Conservation (phyloP, 1,284 basidiomycete species). For the Apiotrichum brassicae region DNA sequence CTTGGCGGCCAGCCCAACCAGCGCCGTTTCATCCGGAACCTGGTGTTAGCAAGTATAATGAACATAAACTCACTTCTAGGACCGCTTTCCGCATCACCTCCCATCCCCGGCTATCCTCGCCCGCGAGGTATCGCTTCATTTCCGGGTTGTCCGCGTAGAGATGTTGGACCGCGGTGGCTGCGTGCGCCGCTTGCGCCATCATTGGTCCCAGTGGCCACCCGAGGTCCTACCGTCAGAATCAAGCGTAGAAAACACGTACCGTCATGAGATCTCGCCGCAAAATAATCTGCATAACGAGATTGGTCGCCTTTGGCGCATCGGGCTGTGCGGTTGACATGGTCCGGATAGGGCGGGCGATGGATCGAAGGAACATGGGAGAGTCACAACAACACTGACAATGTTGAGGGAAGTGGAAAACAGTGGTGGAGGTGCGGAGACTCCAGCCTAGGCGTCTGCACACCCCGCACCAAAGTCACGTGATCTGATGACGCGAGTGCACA, state of each 20-base stretch:
- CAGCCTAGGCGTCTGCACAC: too few species aligned
- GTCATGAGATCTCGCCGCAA: constrained; percentile 40
- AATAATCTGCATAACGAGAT: constrained; percentile 47
- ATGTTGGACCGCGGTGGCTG: constrained; percentile 47
- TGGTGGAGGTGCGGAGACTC: too few species aligned
- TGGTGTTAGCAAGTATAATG: constrained; percentile 14
- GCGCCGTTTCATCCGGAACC: constrained; percentile 33
- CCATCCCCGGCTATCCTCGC: constrained; percentile 33
- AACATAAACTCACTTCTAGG: constrained; percentile 26
- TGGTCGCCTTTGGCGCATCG: constrained; percentile 24
- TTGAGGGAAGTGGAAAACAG: too few species aligned
- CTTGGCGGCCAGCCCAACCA: constrained; percentile 32
- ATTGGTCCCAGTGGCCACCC: constrained; percentile 50
- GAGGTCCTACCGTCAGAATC: constrained; percentile 21
- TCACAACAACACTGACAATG: too few species aligned
- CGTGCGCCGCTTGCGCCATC: constrained; percentile 52
- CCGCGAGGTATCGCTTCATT: constrained; percentile 36
- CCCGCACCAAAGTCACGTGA: too few species aligned
- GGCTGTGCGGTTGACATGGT: too few species aligned
- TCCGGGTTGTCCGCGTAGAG: constrained; percentile 27
- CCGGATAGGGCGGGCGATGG: too few species aligned
- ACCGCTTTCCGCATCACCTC: constrained; percentile 42
- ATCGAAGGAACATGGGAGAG: too few species aligned
- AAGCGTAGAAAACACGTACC: constrained; percentile 18
- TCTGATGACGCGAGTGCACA: too few species aligned